These are phyloP conservation scores for Fusarium nisikadoi DNA, from an alignment of 2,329 filamentous ascomycete species.

Conservation along the genomic window DNA sequence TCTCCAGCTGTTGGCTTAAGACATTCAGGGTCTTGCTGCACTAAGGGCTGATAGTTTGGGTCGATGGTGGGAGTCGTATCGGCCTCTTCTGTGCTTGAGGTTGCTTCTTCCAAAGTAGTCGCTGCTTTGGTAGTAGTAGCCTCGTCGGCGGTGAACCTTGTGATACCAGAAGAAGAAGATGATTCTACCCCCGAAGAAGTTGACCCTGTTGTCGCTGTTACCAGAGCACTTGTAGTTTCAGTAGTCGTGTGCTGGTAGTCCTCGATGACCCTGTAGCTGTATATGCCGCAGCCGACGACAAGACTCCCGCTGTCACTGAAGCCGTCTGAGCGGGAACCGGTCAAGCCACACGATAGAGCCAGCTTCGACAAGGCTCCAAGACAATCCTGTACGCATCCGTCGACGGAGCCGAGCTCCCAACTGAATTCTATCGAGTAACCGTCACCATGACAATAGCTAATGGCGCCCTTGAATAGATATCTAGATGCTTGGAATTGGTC, in stretches of 20 bases:
- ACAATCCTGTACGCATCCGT: neutral
- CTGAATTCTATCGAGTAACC: neutral
- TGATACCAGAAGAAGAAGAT: neutral
- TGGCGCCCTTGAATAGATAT: neutral
- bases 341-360: neutral
- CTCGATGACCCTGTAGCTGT: neutral
- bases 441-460: neutral
- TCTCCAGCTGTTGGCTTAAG: neutral
- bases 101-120: neutral
- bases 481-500: neutral
- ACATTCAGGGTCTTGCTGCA: neutral
- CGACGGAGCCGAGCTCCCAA: neutral
- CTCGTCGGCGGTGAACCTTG: neutral
- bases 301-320: neutral
- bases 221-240: neutral
- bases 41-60: neutral
- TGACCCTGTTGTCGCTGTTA: neutral
- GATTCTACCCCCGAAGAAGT: neutral
- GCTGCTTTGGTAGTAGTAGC: neutral
- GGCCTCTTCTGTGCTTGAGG: neutral
- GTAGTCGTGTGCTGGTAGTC: neutral
- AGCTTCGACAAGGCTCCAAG: neutral
- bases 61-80: neutral
- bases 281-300: neutral
- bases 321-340: neutral